Conservation (phyloP, 306 rosid genomes). For the Abrus pulchellus region DNA sequence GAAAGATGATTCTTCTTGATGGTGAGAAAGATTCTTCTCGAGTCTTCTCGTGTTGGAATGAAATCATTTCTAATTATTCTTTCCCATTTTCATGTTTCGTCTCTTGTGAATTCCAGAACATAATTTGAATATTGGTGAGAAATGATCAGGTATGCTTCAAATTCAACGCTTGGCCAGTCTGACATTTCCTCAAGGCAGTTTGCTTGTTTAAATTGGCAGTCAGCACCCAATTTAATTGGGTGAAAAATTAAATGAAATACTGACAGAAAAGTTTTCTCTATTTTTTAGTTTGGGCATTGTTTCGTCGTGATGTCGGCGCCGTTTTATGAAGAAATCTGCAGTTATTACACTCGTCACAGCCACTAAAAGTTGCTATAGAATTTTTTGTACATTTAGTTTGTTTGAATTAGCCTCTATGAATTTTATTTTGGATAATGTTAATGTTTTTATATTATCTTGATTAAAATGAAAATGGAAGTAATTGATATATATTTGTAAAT, state of each 20-base stretch:
- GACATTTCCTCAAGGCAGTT: not conserved
- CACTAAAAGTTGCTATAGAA: too few species aligned
- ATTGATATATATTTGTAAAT: too few species aligned
- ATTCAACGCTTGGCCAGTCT: conserved; percentile 4
- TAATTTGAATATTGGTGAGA: conserved; percentile 1
- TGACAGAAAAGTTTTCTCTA: not conserved
- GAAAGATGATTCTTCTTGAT: not conserved
- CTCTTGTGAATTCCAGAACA: conserved; percentile 9
- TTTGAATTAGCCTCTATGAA: too few species aligned
- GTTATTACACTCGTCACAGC: too few species aligned
- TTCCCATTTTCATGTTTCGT: conserved; percentile 24
- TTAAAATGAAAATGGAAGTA: too few species aligned
- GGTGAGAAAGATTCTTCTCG: not conserved
- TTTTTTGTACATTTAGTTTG: too few species aligned
- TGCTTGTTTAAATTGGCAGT: not conserved
- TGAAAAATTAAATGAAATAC: not conserved
- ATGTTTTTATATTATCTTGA: too few species aligned
- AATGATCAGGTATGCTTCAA: not conserved
- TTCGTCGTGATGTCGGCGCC: too few species aligned
- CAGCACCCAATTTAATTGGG: not conserved
- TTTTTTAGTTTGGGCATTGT: too few species aligned
- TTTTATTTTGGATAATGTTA: too few species aligned
- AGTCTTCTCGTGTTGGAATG: not conserved
- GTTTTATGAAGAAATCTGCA: too few species aligned
- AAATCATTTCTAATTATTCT: not conserved